Conservation (phyloP, 2,329 filamentous ascomycete genomes). For the Aspergillus costaricaensis region DNA sequence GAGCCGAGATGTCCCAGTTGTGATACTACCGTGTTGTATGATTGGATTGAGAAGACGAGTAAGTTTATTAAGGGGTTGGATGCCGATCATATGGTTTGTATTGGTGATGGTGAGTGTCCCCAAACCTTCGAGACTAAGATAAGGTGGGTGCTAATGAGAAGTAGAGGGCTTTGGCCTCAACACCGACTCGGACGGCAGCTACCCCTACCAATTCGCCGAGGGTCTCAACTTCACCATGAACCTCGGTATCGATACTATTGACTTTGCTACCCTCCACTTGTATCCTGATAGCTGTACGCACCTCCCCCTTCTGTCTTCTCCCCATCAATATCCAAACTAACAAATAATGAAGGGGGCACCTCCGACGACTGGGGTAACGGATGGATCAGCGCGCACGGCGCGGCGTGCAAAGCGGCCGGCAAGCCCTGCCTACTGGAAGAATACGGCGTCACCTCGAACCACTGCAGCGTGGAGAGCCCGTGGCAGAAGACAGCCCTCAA, state of each 20-base stretch:
- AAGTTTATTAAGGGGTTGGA: slow-evolving; percentile 67
- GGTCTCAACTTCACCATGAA: slow-evolving; percentile 56
- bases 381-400: slow-evolving; percentile 52
- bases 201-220: slow-evolving; percentile 55
- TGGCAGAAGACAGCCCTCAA: slow-evolving; percentile 41
- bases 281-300: slow-evolving; percentile 53
- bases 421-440: slow-evolving; percentile 48
- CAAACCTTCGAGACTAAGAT: background rate
- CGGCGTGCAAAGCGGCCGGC: slow-evolving; percentile 37
- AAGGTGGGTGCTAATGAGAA: background rate
- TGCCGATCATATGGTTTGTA: slow-evolving; percentile 60
- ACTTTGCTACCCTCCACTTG: slow-evolving; percentile 59
- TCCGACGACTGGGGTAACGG: slow-evolving; percentile 47
- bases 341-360: slow-evolving; percentile 32
- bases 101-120: slow-evolving; percentile 52
- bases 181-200: slow-evolving; percentile 51
- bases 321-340: no score
- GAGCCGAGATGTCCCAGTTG: slow-evolving; percentile 67
- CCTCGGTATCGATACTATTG: slow-evolving; percentile 55
- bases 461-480: slow-evolving; percentile 31
- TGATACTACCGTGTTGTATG: slow-evolving; percentile 56
- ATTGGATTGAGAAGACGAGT: slow-evolving; percentile 61
- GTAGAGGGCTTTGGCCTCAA: slow-evolving; percentile 58
- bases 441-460: slow-evolving; percentile 36
- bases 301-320: no score